Conservation (phyloP, 371 early-diverging fungal genomes). For the Lichtheimia hyalospora region DNA sequence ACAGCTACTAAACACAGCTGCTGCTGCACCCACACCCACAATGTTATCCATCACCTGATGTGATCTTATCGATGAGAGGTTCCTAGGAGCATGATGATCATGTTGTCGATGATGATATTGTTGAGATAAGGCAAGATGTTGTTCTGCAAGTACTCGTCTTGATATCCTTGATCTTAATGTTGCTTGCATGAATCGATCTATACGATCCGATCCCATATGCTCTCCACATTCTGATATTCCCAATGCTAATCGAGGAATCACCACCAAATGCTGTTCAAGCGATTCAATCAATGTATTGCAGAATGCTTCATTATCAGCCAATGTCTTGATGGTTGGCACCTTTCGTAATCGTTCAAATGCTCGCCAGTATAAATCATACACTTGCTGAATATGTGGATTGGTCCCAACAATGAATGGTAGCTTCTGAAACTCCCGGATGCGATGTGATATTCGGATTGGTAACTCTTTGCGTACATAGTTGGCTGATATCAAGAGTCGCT, state of each 20-base stretch:
- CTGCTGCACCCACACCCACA: too few species aligned
- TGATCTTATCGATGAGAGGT: constrained; percentile 24
- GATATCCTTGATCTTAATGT: constrained; percentile 82
- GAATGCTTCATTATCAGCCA: constrained; percentile 71
- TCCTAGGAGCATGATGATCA: constrained; percentile 4
- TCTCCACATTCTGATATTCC: constrained; percentile 74
- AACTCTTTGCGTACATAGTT: constrained; percentile 84
- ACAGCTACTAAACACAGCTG: constrained; percentile 57
- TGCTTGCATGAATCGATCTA: constrained; percentile 79
- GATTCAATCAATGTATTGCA: constrained; percentile 64
- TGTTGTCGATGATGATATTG: constrained; percentile 11
- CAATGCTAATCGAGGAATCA: constrained; percentile 79
- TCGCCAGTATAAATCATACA: constrained; percentile 81
- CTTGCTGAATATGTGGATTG: constrained; percentile 74
- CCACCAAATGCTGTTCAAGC: constrained; percentile 70
- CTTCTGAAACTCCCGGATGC: constrained; percentile 78
- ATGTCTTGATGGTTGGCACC: constrained; percentile 58
- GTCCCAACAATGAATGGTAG: constrained; percentile 85
- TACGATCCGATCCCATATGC: constrained; percentile 55
- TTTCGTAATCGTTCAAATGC: constrained; percentile 77
- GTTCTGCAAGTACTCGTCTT: constrained; percentile 80
- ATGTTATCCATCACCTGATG: background rate
- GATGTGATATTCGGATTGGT: constrained; percentile 84
- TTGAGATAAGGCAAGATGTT: constrained; percentile 72
- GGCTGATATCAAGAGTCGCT: constrained; percentile 73